Conservation (phyloP, 1,139 yeast genomes). For the Geotrichum carabidarum region DNA sequence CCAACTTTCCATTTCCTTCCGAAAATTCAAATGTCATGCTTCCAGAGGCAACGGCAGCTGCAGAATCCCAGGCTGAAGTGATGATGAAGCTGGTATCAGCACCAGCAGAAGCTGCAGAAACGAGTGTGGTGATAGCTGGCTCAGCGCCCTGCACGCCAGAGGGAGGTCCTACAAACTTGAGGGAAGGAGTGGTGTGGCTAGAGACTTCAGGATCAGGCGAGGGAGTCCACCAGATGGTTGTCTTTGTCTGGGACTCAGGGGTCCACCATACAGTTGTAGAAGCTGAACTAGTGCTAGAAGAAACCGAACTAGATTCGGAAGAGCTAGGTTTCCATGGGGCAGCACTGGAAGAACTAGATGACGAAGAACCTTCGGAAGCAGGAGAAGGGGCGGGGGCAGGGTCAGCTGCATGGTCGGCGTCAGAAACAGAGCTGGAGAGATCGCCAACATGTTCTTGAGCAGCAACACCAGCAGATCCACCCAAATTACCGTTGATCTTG, state of each 20-base stretch:
- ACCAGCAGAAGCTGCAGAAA: background rate
- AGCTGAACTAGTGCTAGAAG: slow-evolving; percentile 11
- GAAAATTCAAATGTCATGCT: slow-evolving; percentile 14
- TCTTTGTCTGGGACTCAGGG: too few species aligned
- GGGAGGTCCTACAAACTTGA: too few species aligned
- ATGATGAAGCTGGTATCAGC: slow-evolving; percentile 9
- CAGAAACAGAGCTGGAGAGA: slow-evolving; percentile 11
- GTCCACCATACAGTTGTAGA: background rate
- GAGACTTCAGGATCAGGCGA: too few species aligned
- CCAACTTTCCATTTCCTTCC: slow-evolving; percentile 5
- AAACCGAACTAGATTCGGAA: slow-evolving; percentile 15
- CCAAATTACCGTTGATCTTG: slow-evolving; percentile 54
- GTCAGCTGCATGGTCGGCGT: slow-evolving; percentile 19
- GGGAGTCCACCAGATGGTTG: too few species aligned
- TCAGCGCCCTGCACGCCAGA: slow-evolving; percentile 5
- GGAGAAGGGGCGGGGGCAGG: slow-evolving; percentile 16
- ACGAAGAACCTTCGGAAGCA: too few species aligned
- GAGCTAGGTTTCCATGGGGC: slow-evolving; percentile 9
- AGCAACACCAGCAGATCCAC: slow-evolving; percentile 19
- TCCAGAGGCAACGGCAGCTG: background rate
- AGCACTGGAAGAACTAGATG: slow-evolving; percentile 16
- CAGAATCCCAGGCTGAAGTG: slow-evolving; percentile 11
- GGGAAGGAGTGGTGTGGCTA: too few species aligned
- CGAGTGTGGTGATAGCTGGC: slow-evolving; percentile 12
- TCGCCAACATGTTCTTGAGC: background rate